Evolutionary conservation across 495 filamentous ascomycete genomes (phyloP).

Genomic region (Xylaria cubensis): DNA sequence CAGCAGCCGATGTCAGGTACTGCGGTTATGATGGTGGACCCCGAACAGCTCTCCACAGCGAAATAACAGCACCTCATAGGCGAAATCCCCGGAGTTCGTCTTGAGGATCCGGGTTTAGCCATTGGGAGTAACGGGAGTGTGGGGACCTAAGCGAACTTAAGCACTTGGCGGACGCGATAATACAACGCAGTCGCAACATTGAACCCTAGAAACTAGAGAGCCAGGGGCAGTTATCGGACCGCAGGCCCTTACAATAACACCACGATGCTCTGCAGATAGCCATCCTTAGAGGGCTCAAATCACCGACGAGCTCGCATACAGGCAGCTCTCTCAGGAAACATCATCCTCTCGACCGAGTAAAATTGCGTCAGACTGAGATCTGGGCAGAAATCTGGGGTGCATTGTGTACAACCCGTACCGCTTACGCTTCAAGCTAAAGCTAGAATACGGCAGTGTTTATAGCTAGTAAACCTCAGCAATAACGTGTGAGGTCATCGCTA

Average conservation of each 20-base stretch:
- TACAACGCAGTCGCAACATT: constrained; percentile 40
- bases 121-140: constrained; percentile 41
- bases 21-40: constrained; percentile 51
- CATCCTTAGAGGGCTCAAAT: constrained; percentile 23
- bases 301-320: constrained; percentile 25
- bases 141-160: constrained; percentile 31
- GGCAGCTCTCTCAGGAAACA: constrained; percentile 26
- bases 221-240: constrained; percentile 41
- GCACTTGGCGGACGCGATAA: constrained; percentile 42
- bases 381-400: constrained; percentile 35
- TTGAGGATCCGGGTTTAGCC: constrained; percentile 53
- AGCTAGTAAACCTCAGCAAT: background rate
- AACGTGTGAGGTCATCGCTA: constrained; percentile 1
- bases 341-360: constrained; percentile 34
- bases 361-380: constrained; percentile 30
- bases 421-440: background rate
- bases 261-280: constrained; percentile 30
- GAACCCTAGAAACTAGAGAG: constrained; percentile 27
- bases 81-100: constrained; percentile 44
- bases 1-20: constrained; percentile 75
- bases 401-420: background rate
- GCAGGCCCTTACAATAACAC: constrained; percentile 41
- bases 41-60: constrained; percentile 26
- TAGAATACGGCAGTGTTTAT: background rate
- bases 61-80: constrained; percentile 37